Evolutionary conservation across 495 filamentous ascomycete genomes (phyloP).

Genomic region (Hyaloscypha hepaticicola): DNA sequence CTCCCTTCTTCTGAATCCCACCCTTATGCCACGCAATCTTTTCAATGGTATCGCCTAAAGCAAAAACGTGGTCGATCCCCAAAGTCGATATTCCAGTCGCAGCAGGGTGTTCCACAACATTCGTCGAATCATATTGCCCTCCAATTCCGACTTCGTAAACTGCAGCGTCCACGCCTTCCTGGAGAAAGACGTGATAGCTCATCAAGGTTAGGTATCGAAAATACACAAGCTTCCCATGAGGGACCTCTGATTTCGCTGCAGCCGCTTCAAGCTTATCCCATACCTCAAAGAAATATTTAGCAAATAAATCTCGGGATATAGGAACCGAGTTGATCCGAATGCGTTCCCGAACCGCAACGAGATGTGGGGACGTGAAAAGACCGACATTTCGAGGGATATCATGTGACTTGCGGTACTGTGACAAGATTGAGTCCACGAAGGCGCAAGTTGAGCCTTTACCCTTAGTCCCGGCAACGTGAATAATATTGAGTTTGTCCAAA

Average conservation of each 20-base stretch:
- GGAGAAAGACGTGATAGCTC: constrained; percentile 83
- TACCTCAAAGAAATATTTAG: constrained; percentile 83
- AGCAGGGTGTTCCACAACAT: constrained; percentile 74
- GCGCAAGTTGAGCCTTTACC: constrained; percentile 85
- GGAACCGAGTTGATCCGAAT: constrained; percentile 79
- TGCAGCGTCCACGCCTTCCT: constrained; percentile 75
- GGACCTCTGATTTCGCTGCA: constrained; percentile 45
- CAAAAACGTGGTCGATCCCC: constrained; percentile 82
- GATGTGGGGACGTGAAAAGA: constrained; percentile 85
- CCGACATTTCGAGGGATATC: constrained; percentile 59
- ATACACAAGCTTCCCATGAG: constrained; percentile 73
- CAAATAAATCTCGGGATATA: constrained; percentile 72
- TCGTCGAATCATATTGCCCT: constrained; percentile 91
- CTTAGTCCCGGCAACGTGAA: constrained; percentile 91
- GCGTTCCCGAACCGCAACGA: constrained; percentile 84
- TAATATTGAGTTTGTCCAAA: constrained; percentile 68
- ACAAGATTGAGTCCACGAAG: constrained; percentile 58
- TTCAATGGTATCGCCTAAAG: constrained; percentile 81
- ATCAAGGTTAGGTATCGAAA: constrained; percentile 88
- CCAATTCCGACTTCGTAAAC: constrained; percentile 94
- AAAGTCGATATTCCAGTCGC: constrained; percentile 78
- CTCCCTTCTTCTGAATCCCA: constrained; percentile 79
- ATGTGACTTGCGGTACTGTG: constrained; percentile 38
- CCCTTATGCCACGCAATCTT: constrained; percentile 98
- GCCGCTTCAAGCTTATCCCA: constrained; percentile 73